phyloP scores from a whole-genome alignment of 2,329 filamentous ascomycete genomes.

The Colletotrichum sp. region DNA sequence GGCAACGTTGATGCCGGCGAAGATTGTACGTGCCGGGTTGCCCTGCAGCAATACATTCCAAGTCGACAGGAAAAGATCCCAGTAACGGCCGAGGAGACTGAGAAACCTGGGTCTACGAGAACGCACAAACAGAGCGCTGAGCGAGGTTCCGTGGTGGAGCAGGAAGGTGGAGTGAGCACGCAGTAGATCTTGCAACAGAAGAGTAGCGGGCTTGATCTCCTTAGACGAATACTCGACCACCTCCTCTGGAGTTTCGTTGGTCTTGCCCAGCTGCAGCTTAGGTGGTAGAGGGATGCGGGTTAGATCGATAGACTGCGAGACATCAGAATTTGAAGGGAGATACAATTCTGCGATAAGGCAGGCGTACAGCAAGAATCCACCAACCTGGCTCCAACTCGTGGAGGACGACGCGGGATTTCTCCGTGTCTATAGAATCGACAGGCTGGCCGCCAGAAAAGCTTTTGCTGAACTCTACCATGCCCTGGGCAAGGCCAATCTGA shows the following conservation, averaged over 20 bases:
- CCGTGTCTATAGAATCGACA: slow-evolving; percentile 88
- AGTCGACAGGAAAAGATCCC: slow-evolving; percentile 70
- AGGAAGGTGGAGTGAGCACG: slow-evolving; percentile 85
- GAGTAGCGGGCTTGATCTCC: slow-evolving; percentile 82
- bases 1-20: slow-evolving; percentile 85
- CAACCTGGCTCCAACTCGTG: slow-evolving; percentile 88
- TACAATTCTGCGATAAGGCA: slow-evolving; percentile 32
- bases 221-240: slow-evolving; percentile 83
- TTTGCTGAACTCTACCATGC: slow-evolving; percentile 91
- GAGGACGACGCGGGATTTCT: slow-evolving; percentile 83
- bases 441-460: slow-evolving; percentile 81
- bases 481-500: slow-evolving; percentile 94
- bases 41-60: slow-evolving; percentile 94
- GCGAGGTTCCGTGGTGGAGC: slow-evolving; percentile 81
- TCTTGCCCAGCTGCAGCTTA: slow-evolving; percentile 46
- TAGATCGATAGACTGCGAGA: slow-evolving; percentile 74
- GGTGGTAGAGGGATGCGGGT: slow-evolving; percentile 72
- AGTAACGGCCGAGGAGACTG: slow-evolving; percentile 77
- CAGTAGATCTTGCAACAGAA: slow-evolving; percentile 81
- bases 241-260: slow-evolving; percentile 44
- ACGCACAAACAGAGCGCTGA: slow-evolving; percentile 72
- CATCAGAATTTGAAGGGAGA: neutral
- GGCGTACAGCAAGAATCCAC: slow-evolving; percentile 90
- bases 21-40: slow-evolving; percentile 81
- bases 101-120: slow-evolving; percentile 73